Conservation (phyloP, 257 asterid species). For the Plantago major region DNA sequence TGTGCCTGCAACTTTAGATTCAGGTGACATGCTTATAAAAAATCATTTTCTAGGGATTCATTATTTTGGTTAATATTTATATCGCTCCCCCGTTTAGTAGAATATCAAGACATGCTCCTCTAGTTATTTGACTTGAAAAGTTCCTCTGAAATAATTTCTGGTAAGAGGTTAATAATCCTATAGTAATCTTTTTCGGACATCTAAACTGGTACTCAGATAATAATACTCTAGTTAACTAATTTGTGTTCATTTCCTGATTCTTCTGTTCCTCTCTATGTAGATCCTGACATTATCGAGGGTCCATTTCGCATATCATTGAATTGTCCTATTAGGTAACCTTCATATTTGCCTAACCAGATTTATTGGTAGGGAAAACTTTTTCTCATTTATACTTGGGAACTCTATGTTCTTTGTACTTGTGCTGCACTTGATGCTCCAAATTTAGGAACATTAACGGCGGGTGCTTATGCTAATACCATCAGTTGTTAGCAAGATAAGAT, state of each 20-base stretch:
- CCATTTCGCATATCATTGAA: constrained; percentile 80
- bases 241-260: constrained; percentile 20
- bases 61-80: too few species aligned
- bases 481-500: not conserved
- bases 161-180: too few species aligned
- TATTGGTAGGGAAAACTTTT: constrained; percentile 6
- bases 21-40: constrained; percentile 46
- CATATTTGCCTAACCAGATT: constrained; percentile 11
- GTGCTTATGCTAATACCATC: not conserved
- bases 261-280: constrained; percentile 31
- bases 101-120: not conserved
- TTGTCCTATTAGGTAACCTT: constrained; percentile 86
- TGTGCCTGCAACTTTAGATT: constrained; percentile 54
- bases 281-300: constrained; percentile 85
- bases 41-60: not conserved
- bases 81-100: not conserved
- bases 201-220: constrained; percentile 4
- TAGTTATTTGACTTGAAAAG: not conserved
- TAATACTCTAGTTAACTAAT: constrained; percentile 7
- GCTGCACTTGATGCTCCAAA: constrained; percentile 11
- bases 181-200: not conserved
- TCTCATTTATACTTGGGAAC: not conserved
- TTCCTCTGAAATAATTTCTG: not conserved
- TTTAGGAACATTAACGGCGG: not conserved
- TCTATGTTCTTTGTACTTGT: constrained; percentile 2